Evolutionary conservation across 306 rosid genomes (phyloP).

Genomic region (Malus asiatica): DNA sequence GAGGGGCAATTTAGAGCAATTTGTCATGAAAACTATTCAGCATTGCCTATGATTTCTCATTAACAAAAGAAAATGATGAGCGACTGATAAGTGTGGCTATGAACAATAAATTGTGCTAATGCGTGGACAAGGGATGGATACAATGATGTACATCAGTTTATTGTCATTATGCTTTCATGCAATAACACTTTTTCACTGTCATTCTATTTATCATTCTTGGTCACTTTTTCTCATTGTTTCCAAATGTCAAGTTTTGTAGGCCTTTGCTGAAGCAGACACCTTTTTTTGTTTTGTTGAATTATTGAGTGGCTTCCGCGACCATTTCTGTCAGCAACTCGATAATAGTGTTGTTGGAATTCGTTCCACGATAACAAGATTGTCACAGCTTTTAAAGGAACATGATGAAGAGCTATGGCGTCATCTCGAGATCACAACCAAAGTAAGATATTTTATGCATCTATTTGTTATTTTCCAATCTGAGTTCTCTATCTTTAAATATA

Average conservation of each 20-base stretch:
- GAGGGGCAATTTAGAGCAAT: neutral
- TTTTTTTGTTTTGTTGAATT: slow-evolving; percentile 98
- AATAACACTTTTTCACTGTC: neutral
- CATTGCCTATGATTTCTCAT: neutral
- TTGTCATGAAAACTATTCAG: neutral
- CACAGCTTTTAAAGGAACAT: slow-evolving; percentile 87
- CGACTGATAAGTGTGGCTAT: neutral
- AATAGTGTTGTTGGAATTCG: slow-evolving; percentile 98
- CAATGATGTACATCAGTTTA: neutral
- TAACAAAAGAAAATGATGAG: neutral
- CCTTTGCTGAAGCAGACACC: slow-evolving; percentile 88
- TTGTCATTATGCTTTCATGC: neutral
- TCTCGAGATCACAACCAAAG: slow-evolving; percentile 95
- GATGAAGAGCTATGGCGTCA: slow-evolving; percentile 99
- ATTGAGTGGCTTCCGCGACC: slow-evolving; percentile 91
- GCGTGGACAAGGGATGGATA: neutral
- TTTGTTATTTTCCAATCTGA: neutral
- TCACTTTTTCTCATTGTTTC: slow-evolving; percentile 26
- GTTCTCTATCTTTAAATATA: neutral
- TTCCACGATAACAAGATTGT: slow-evolving; percentile 78
- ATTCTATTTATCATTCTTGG: neutral
- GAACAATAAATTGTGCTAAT: neutral
- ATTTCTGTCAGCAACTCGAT: slow-evolving; percentile 97
- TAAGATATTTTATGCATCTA: slow-evolving; percentile 28
- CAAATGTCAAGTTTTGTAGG: slow-evolving; percentile 48